Percentiles rank a stretch among this genome's conserved stretches.
These are phyloP conservation scores for Lepidopterella palustris DNA, from an alignment of 495 filamentous ascomycete genomes.

Conservation along the genomic window DNA sequence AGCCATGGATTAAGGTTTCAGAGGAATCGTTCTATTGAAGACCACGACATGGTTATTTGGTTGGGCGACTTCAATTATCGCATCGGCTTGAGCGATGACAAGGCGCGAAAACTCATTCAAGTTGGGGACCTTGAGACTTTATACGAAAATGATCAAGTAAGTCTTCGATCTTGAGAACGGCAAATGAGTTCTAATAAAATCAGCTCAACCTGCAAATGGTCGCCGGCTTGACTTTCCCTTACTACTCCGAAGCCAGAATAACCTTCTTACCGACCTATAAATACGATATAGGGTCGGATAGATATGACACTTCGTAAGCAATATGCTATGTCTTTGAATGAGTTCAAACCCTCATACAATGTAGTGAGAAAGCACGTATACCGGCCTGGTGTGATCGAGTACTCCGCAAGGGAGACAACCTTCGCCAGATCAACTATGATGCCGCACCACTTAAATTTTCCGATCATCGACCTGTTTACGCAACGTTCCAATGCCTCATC, in stretches of 20 bases:
- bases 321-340: not conserved
- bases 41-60: slow-evolving; percentile 96
- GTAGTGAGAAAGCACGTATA: slow-evolving; percentile 83
- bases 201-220: slow-evolving; percentile 96
- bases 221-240: slow-evolving; percentile 78
- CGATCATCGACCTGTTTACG: slow-evolving; percentile 90
- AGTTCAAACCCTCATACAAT: not conserved
- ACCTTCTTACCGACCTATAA: slow-evolving; percentile 91
- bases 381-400: slow-evolving; percentile 97
- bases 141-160: slow-evolving; percentile 80
- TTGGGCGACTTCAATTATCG: slow-evolving; percentile 98
- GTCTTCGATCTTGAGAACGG: not conserved
- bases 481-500: slow-evolving; percentile 75
- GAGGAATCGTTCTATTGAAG: slow-evolving; percentile 77
- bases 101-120: slow-evolving; percentile 65
- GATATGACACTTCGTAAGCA: slow-evolving; percentile 84
- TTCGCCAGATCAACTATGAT: slow-evolving; percentile 76
- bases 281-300: slow-evolving; percentile 79
- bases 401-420: slow-evolving; percentile 72
- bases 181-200: slow-evolving; percentile 17
- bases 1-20: slow-evolving; percentile 83
- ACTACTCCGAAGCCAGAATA: slow-evolving; percentile 81
- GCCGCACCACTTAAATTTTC: slow-evolving; percentile 76
- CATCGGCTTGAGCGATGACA: slow-evolving; percentile 77
- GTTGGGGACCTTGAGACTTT: slow-evolving; percentile 66